A percentile compares a stretch with the other conserved stretches of the same genome.
Evolutionary conservation across 176 grass and related monocot genomes (phyloP).

Genomic region (Themeda triandra): DNA sequence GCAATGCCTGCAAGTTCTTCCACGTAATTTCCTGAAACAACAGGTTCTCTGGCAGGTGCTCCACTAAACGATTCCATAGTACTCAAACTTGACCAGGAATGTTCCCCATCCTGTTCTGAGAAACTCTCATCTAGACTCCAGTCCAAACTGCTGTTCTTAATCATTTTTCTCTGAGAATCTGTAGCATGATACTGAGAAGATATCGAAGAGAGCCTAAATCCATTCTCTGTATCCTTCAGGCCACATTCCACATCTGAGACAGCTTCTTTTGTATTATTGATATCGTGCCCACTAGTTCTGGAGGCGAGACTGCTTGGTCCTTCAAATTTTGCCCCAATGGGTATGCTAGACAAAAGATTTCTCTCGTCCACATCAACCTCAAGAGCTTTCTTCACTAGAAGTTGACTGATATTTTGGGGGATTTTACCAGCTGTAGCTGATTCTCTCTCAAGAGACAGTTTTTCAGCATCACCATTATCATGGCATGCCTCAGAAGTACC

Average conservation of each 20-base stretch:
- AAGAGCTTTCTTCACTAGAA: conserved; percentile 37
- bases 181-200: neutral
- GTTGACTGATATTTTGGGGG: conserved; percentile 8
- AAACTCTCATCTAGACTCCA: conserved; percentile 15
- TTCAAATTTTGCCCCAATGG: neutral
- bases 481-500: neutral
- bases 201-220: neutral
- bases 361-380: conserved; percentile 1
- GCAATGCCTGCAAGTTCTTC: conserved; percentile 13
- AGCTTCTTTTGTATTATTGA: neutral
- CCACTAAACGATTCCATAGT: conserved; percentile 22
- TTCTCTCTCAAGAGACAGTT: conserved; percentile 16
- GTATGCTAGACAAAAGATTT: neutral
- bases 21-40: neutral
- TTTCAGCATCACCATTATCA: conserved; percentile 1
- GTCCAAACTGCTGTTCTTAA: conserved; percentile 10
- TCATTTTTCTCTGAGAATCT: conserved; percentile 4
- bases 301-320: neutral
- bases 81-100: conserved; percentile 27
- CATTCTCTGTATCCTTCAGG: conserved; percentile 14
- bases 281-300: conserved; percentile 6
- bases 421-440: conserved; percentile 9
- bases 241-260: neutral
- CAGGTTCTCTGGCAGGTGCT: conserved; percentile 20
- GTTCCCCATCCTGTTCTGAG: conserved; percentile 10